Evolutionary conservation across 805 yeast genomes (phyloP).

Genomic region (Saccharomycopsis sp.): DNA sequence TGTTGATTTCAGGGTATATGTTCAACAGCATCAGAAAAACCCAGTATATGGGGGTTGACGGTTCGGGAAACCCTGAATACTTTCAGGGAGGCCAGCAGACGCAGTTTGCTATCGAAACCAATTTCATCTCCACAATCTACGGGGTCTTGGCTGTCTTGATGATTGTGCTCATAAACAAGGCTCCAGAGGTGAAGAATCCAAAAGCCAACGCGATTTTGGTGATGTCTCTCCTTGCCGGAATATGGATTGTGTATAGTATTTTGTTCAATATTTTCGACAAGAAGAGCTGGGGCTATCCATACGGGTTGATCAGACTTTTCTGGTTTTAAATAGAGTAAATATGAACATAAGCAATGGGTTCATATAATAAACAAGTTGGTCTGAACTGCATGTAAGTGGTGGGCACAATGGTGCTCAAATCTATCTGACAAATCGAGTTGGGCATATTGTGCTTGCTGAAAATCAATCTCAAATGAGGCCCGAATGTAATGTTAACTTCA

Average conservation of each 20-base stretch:
- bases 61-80: constrained; percentile 40
- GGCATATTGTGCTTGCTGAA: too few relatives aligned
- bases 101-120: constrained; percentile 87
- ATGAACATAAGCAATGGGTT: not conserved
- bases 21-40: constrained; percentile 77
- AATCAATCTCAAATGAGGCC: too few relatives aligned
- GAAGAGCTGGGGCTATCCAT: constrained; percentile 78
- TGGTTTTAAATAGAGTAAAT: constrained; percentile 7
- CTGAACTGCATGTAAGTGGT: too few relatives aligned
- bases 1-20: constrained; percentile 89
- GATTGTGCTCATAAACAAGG: constrained; percentile 51
- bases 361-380: too few relatives aligned
- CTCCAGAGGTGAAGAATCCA: constrained; percentile 42
- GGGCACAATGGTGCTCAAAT: too few relatives aligned
- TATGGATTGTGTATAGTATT: constrained; percentile 56
- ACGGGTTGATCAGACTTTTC: constrained; percentile 39
- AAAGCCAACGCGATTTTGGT: constrained; percentile 46
- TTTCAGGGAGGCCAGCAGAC: constrained; percentile 57
- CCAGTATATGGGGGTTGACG: constrained; percentile 41
- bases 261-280: constrained; percentile 58
- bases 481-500: too few relatives aligned
- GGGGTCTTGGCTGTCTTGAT: constrained; percentile 58
- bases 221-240: constrained; percentile 34
- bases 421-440: too few relatives aligned
- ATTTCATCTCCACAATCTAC: constrained; percentile 67